Evolutionary conservation across 2,329 filamentous ascomycete genomes (phyloP).

Genomic region (Cercospora sesami): DNA sequence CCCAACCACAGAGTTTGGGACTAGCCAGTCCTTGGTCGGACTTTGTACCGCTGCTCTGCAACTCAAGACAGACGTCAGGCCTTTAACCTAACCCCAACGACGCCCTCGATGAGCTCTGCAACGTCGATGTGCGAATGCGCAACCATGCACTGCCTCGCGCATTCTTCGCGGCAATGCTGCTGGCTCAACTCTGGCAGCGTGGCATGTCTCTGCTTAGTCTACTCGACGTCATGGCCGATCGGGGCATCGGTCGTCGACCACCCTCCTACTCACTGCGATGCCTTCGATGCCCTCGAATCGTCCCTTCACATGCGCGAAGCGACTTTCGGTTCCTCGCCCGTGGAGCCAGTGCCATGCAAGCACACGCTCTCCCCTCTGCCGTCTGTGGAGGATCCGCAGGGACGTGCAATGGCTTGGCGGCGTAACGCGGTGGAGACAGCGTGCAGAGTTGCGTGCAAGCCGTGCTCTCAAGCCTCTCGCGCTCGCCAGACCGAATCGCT

Average conservation of each 20-base stretch:
- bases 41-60: not conserved
- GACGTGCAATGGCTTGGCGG: not conserved
- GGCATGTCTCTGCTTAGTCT: not conserved
- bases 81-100: not conserved
- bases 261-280: not conserved
- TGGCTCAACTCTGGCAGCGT: not conserved
- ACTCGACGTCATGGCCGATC: slow-evolving; percentile 3
- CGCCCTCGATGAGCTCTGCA: not conserved
- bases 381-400: not conserved
- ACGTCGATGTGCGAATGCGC: not conserved
- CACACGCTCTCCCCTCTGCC: not conserved
- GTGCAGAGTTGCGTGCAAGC: not conserved
- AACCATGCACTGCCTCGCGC: not conserved
- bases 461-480: not conserved
- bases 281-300: not conserved
- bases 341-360: not conserved
- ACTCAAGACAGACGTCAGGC: slow-evolving; percentile 6
- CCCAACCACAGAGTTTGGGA: not conserved
- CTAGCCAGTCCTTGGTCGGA: not conserved
- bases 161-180: not conserved
- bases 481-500: not conserved
- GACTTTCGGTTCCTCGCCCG: not conserved
- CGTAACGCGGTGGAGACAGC: not conserved
- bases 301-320: not conserved
- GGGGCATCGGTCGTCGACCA: not conserved